These are phyloP conservation scores for Fusarium sp. DNA, from an alignment of 2,329 filamentous ascomycete genomes.

Conservation along the genomic window DNA sequence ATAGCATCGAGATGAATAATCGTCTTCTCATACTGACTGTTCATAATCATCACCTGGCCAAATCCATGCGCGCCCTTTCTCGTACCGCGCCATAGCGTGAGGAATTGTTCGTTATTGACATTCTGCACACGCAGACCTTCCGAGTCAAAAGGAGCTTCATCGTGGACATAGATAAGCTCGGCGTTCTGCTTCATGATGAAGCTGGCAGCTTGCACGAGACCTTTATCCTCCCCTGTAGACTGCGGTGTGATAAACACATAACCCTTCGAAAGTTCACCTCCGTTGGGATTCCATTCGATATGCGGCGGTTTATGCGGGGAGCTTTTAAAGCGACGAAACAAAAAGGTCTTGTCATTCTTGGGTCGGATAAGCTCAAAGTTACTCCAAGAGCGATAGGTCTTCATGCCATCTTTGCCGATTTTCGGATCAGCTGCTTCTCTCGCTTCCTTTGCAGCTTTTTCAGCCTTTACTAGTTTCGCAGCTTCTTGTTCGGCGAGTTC, in stretches of 20 bases:
- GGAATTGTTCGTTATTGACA: slow-evolving; percentile 47
- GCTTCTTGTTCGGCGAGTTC: background rate
- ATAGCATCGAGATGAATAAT: slow-evolving; percentile 19
- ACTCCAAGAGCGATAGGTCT: slow-evolving; percentile 31
- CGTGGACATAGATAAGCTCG: slow-evolving; percentile 47
- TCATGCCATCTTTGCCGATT: slow-evolving; percentile 9
- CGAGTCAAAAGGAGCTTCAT: slow-evolving; percentile 26
- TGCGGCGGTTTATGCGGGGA: slow-evolving; percentile 42
- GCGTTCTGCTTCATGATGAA: slow-evolving; percentile 46
- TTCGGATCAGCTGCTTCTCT: background rate
- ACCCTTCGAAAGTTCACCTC: slow-evolving; percentile 39
- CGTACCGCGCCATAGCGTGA: slow-evolving; percentile 48
- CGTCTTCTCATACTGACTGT: slow-evolving; percentile 45
- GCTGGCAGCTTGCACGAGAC: slow-evolving; percentile 25
- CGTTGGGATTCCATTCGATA: slow-evolving; percentile 31
- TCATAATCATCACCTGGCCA: slow-evolving; percentile 48
- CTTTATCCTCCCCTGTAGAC: slow-evolving; percentile 4
- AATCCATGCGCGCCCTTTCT: slow-evolving; percentile 47
- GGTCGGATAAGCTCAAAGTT: slow-evolving; percentile 37
- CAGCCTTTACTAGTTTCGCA: background rate
- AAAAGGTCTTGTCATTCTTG: slow-evolving; percentile 18
- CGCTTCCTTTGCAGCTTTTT: background rate
- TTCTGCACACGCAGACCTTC: slow-evolving; percentile 46
- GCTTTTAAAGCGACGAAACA: slow-evolving; percentile 42
- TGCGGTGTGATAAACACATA: slow-evolving; percentile 47